Base-by-base conservation (phyloP, 1,284 basidiomycete species). In the Ceratorhiza oryzae-sativae region DNA sequence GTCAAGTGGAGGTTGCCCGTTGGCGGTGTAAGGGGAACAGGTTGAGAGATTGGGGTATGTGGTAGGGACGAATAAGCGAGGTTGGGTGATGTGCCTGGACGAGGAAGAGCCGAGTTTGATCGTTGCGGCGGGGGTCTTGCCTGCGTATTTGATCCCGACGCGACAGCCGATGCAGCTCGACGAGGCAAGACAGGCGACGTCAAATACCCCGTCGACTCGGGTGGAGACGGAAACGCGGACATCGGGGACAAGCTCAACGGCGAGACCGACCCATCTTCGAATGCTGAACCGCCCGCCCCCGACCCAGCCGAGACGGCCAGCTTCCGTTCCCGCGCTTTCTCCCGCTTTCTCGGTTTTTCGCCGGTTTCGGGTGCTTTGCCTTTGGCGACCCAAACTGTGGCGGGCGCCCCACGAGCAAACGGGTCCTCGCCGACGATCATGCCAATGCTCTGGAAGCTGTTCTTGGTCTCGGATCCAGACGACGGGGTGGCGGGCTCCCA, bases 381-480 rank as follows among this genome's bases (percentile, higher is more conserved):
- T 32, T 51, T 39, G 23, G 62, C 27, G 30, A 65, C 32, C 10
- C n/a, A 65, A 1, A 65, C 48, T 20, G n/a, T 49, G 5, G n/a
- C 48, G 1, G 62, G 62, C 13, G 30, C 36, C 8, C 36, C 30
- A 1, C 48, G 46, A 6, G 62, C 62, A 53, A 65, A 65, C 48
- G 62, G 62, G 25, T 65, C 62, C 9, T 65, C 62, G 49, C 46
- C 62, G 13, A 53, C 46, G 30, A 41, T 13, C 62, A 36, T 65
- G 20, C 46, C 34, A 13, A 60, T 13, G 15, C 48, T 41, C 27
- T 63, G 61, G 42, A 65, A 65, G 49, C 62, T 65, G 45, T 49
- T 45, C 49, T 65, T 65, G 25, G 48, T 13, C 4, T 65, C 62
- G 32, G 62, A 51, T 23, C 27, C 62, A 13, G 46, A 51, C n/a